phyloP scores from a whole-genome alignment of 2,329 filamentous ascomycete species.

The Cladophialophora carrionii region DNA sequence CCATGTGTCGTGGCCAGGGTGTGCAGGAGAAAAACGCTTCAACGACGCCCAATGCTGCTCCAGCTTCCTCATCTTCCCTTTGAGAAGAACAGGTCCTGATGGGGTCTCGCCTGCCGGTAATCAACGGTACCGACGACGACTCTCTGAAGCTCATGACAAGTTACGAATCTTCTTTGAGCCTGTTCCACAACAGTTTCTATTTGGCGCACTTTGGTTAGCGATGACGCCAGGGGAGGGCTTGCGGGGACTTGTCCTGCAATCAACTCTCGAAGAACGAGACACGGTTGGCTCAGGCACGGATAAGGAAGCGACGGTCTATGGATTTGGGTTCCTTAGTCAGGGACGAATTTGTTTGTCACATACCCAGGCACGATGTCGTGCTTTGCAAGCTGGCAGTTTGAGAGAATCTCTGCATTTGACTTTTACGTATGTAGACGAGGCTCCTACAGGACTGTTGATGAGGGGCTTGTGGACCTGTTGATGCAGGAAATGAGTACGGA shows the following conservation, averaged over 20 bases:
- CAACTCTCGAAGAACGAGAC: conserved; percentile 5
- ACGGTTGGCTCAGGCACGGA: conserved; percentile 1
- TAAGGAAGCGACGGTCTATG: conserved; percentile 17
- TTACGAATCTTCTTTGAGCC: conserved; percentile 29
- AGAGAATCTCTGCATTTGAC: conserved; percentile 21
- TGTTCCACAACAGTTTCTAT: conserved; percentile 15
- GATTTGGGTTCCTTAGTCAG: conserved; percentile 18
- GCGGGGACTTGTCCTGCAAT: conserved; percentile 4
- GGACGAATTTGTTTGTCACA: conserved; percentile 26
- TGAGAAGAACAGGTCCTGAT: background rate
- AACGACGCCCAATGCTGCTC: conserved; percentile 10
- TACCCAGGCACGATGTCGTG: conserved; percentile 24
- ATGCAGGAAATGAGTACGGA: conserved; percentile 9
- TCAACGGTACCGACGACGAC: background rate
- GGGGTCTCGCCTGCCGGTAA: background rate
- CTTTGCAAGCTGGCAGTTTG: conserved; percentile 14
- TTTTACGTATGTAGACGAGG: conserved; percentile 17
- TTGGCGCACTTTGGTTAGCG: conserved; percentile 26
- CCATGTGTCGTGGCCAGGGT: conserved; percentile 63
- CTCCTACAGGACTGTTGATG: conserved; percentile 2
- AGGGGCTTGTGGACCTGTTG: conserved; percentile 3
- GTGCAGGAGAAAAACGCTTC: conserved; percentile 51
- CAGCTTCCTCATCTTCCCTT: conserved; percentile 18
- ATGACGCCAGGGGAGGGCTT: background rate
- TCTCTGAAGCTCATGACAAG: conserved; percentile 17